Evolutionary conservation across 208 protist species (phyloP).

Genomic region (Phytomonas sp.): DNA sequence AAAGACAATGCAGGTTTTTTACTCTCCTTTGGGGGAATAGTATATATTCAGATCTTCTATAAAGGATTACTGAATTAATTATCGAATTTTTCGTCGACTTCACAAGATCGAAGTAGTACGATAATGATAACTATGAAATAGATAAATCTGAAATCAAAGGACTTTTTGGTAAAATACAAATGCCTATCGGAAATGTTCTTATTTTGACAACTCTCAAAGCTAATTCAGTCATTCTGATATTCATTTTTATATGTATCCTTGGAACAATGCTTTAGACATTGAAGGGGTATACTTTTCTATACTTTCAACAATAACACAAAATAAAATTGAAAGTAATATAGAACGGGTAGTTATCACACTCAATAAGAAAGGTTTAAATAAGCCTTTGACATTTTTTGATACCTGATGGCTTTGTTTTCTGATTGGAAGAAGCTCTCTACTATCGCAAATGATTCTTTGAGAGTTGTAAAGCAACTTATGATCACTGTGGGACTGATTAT

Average conservation of each 20-base stretch:
- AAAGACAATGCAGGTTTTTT: neutral
- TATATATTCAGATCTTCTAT: neutral
- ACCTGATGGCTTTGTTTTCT: neutral
- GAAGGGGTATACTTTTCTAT: neutral
- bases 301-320: neutral
- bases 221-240: neutral
- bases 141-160: neutral
- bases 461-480: neutral
- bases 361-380: neutral
- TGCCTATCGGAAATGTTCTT: neutral
- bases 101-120: neutral
- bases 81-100: neutral
- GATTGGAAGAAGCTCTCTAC: neutral
- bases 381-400: neutral
- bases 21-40: neutral
- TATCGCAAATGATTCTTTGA: neutral
- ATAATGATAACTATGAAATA: neutral
- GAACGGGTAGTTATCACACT: neutral
- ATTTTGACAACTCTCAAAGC: neutral
- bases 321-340: neutral
- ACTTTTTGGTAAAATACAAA: neutral
- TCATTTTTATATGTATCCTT: neutral
- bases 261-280: neutral
- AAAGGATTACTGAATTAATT: neutral
- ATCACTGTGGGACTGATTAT: neutral